Base-by-base conservation (phyloP, 257 asterid genomes). In the Scutellaria galericulata region DNA sequence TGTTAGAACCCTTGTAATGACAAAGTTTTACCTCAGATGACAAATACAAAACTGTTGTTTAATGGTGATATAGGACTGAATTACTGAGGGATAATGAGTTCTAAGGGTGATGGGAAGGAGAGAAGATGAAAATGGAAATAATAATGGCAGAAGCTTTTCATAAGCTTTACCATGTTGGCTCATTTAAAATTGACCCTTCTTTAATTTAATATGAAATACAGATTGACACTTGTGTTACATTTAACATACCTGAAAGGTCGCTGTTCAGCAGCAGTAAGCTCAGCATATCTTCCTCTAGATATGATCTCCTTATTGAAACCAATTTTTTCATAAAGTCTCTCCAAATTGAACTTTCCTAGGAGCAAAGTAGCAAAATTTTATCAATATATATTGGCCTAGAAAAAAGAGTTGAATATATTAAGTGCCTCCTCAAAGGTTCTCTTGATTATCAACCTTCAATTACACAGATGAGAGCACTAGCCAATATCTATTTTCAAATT, bases 301-400 rank as follows among this genome's bases (percentile, higher is more conserved):
- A 94, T 89, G 70, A 89, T 80, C 84, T 94, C 99, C 85, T 87
- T 94, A 70, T 89, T 94, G 83, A 89, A 94, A 72, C 99, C 99
- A 73, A 91, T 85, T 72, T 55, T 91, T 76, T 94, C 99, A 74
- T 94, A 94, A 62, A 94, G 81, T 51, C 65, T 89, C 77, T 85
- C 97, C 85, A 94, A 75, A 83, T 88, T 94, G 77, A 94, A 91
- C 82, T 91, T 94, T 60, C 97, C 99, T 94, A 75, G 56, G 81
- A 71, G 81, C 70, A 81, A 83, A 66, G 58, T 44, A 56, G 35
- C 72, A 39, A 64, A 39, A 64, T 55, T 51, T 18, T 57, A 75
- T 50, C 55, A 71, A 13, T 39, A 54, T 15, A 27, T 27, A 11
- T 48, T 54, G 46, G 42, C 69, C 72, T 53, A 51, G 55, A 46